Evolutionary conservation across 2,329 filamentous ascomycete genomes (phyloP).

Genomic region (Xylariales sp.): DNA sequence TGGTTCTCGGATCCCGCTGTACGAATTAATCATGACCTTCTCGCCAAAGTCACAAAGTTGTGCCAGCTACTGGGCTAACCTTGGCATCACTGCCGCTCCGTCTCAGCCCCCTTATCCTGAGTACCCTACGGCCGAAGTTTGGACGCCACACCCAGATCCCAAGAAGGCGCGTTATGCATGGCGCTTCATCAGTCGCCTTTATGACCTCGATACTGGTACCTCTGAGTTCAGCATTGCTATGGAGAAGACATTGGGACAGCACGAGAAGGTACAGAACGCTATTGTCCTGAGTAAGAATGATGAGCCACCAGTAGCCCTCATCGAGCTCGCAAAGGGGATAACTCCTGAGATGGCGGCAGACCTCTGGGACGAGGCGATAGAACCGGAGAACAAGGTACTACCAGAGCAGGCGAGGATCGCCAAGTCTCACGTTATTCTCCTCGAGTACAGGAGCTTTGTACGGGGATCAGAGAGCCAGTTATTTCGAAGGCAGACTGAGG

Average conservation of each 20-base stretch:
- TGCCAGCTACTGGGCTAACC: constrained; percentile 2
- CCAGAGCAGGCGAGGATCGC: constrained; percentile 7
- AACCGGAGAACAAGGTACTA: constrained; percentile 7
- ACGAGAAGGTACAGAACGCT: constrained; percentile 10
- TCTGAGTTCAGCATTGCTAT: constrained; percentile 9
- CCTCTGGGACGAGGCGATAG: constrained; percentile 6
- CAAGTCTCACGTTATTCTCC: constrained; percentile 3
- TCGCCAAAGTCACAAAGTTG: constrained; percentile 5
- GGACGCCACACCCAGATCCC: constrained; percentile 12
- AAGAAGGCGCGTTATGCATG: constrained; percentile 6
- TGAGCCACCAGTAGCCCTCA: not conserved
- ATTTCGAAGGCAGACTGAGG: constrained; percentile 5
- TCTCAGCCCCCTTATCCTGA: constrained; percentile 7
- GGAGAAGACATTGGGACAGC: constrained; percentile 7
- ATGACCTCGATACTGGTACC: constrained; percentile 4
- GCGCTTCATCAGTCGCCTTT: constrained; percentile 9
- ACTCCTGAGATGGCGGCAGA: not conserved
- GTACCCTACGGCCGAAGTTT: constrained; percentile 6
- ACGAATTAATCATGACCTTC: constrained; percentile 7
- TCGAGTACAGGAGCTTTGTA: constrained; percentile 5
- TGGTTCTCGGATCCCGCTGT: constrained; percentile 8
- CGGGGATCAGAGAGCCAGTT: constrained; percentile 9
- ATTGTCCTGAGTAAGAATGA: constrained; percentile 1
- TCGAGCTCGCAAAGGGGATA: constrained; percentile 8
- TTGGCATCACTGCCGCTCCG: constrained; percentile 4